Conservation (phyloP, 163 green algal genomes). For the Coccomyxa subellipsoidea region DNA sequence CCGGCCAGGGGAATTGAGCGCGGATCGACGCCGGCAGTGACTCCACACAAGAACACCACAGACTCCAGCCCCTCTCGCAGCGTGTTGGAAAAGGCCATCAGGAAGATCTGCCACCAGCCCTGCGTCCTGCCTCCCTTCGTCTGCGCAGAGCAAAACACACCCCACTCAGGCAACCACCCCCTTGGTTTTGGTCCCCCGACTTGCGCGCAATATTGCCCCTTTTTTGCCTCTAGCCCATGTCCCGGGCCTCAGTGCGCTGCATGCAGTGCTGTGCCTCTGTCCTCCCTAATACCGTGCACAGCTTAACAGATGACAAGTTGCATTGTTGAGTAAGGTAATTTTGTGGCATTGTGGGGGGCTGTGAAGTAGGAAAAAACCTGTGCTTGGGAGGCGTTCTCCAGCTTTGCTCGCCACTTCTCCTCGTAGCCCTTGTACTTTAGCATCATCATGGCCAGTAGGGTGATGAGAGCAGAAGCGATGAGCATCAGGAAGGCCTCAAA, state of each 20-base stretch:
- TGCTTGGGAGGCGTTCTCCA: constrained; percentile 16
- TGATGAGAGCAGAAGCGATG: constrained; percentile 41
- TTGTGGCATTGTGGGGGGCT: not conserved
- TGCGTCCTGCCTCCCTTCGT: not conserved
- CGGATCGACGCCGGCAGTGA: constrained; percentile 23
- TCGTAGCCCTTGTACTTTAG: constrained; percentile 55
- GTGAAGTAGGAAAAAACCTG: not conserved
- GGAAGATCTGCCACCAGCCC: constrained; percentile 35
- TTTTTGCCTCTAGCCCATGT: no score
- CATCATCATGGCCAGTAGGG: constrained; percentile 36
- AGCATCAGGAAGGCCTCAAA: constrained; percentile 46
- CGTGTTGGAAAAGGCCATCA: constrained; percentile 44
- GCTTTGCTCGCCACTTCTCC: constrained; percentile 53
- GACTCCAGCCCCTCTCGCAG: constrained; percentile 54
- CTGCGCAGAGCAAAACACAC: not conserved
- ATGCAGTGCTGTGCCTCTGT: no score
- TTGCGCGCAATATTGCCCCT: no score
- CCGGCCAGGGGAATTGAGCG: constrained; percentile 43
- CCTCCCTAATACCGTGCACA: no score
- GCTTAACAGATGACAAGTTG: no score
- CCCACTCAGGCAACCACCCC: not conserved
- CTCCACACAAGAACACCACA: constrained; percentile 53
- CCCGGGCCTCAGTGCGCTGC: no score
- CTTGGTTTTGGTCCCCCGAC: no score
- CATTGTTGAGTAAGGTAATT: no score